Conservation (phyloP, 352 stramenopile species). For the Thalassiosira pacifica region DNA sequence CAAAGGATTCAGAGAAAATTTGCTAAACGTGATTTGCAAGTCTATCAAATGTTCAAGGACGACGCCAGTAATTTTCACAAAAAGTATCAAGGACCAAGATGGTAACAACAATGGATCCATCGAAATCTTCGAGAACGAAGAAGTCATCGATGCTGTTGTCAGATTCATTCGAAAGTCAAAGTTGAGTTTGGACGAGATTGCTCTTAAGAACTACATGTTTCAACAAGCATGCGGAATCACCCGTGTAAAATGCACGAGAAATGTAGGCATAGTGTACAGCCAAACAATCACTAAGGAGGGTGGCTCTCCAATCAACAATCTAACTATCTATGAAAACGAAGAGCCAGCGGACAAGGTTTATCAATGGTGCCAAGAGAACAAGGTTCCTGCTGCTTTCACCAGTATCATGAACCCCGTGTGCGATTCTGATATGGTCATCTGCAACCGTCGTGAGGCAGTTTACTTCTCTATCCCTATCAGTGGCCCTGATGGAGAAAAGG, state of each 20-base stretch:
- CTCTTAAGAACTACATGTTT: constrained; percentile 69
- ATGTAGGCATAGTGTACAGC: constrained; percentile 60
- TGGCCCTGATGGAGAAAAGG: constrained; percentile 49
- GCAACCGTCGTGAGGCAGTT: constrained; percentile 45
- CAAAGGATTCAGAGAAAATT: constrained; percentile 46
- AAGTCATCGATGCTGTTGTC: constrained; percentile 69
- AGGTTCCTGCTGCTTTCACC: constrained; percentile 28
- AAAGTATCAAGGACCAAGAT: constrained; percentile 62
- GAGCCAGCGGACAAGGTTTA: constrained; percentile 68
- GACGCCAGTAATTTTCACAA: constrained; percentile 57
- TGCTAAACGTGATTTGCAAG: constrained; percentile 60
- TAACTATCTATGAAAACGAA: constrained; percentile 69
- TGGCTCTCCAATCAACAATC: constrained; percentile 49
- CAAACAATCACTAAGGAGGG: constrained; percentile 40
- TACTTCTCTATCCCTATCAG: constrained; percentile 65
- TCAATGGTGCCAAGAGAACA: constrained; percentile 55
- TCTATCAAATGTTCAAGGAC: constrained; percentile 50
- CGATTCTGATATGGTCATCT: constrained; percentile 61
- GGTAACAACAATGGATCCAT: constrained; percentile 52
- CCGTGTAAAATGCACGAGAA: constrained; percentile 58
- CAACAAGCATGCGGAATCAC: constrained; percentile 59
- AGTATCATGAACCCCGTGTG: constrained; percentile 67
- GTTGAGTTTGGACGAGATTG: constrained; percentile 56
- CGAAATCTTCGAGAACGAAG: constrained; percentile 65
- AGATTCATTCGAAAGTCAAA: constrained; percentile 63